These are phyloP conservation scores for Tagetes erecta DNA, from an alignment of 129 eudicot species.

Conservation along the genomic window DNA sequence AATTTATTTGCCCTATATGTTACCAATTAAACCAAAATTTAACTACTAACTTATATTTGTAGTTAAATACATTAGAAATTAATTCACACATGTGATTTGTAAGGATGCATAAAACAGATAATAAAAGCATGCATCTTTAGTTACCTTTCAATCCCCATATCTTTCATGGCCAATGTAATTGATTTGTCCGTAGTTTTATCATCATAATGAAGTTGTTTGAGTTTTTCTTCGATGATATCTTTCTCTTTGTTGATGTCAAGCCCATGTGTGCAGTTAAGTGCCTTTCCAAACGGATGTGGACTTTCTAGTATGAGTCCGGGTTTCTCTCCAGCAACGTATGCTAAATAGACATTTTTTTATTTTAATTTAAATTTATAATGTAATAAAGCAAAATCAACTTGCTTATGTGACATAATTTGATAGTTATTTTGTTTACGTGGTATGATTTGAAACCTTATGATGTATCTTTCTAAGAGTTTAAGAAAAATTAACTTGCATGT, in stretches of 20 bases:
- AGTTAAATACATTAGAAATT: too few relatives aligned
- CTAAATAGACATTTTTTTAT: conserved; percentile 20
- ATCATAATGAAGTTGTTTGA: conserved; percentile 35
- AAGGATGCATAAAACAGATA: background rate
- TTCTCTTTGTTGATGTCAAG: conserved; percentile 50
- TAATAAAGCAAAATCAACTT: too few relatives aligned
- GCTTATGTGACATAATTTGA: too few relatives aligned
- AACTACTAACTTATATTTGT: too few relatives aligned
- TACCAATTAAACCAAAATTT: background rate
- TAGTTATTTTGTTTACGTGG: too few relatives aligned
- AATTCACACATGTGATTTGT: background rate
- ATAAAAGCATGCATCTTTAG: background rate
- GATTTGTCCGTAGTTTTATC: conserved; percentile 27
- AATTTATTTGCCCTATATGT: conserved; percentile 36
- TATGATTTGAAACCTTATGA: too few relatives aligned
- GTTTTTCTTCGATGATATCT: conserved; percentile 36
- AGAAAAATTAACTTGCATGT: too few relatives aligned
- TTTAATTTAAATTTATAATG: too few relatives aligned
- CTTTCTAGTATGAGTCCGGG: conserved; percentile 35
- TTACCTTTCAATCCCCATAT: conserved; percentile 56
- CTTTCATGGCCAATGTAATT: conserved; percentile 44
- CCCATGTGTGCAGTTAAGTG: conserved; percentile 36
- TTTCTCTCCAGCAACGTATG: conserved; percentile 53
- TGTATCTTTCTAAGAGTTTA: too few relatives aligned
- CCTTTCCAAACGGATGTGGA: conserved; percentile 39